These are phyloP conservation scores for Chytriomyces sp. DNA, from an alignment of 192 early-diverging fungal genomes.

Conservation along the genomic window DNA sequence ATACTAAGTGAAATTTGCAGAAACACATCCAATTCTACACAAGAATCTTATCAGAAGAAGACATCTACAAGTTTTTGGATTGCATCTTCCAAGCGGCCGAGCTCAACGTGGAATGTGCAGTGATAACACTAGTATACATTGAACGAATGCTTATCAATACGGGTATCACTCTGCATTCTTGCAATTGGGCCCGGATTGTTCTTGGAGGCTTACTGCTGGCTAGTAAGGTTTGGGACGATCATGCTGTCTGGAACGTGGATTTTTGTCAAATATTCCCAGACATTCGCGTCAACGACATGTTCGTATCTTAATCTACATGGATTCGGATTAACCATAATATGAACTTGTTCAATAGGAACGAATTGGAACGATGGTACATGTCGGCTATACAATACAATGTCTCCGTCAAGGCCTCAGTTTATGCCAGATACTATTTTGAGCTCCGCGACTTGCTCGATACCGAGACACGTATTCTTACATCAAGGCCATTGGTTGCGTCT, in stretches of 20 bases:
- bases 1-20: constrained; percentile 36
- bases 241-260: constrained; percentile 83
- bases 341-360: constrained; percentile 57
- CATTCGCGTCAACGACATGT: constrained; percentile 67
- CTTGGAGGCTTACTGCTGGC: constrained; percentile 72
- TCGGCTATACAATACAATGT: constrained; percentile 67
- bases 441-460: constrained; percentile 54
- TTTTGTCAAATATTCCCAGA: constrained; percentile 79
- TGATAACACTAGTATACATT: constrained; percentile 69
- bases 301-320: constrained; percentile 19
- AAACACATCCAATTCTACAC: constrained; percentile 52
- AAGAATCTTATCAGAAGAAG: constrained; percentile 46
- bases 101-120: constrained; percentile 60
- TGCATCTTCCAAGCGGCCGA: constrained; percentile 70
- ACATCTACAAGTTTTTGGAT: constrained; percentile 64
- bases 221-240: constrained; percentile 86
- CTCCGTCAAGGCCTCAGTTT: constrained; percentile 65
- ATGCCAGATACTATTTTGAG: constrained; percentile 65
- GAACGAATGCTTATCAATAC: constrained; percentile 70
- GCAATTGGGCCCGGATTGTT: constrained; percentile 56
- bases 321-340: constrained; percentile 1
- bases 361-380: constrained; percentile 68
- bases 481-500: constrained; percentile 14
- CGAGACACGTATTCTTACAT: constrained; percentile 26
- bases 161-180: constrained; percentile 54